A percentile compares a stretch with the other conserved stretches of the same genome.
phyloP scores from a whole-genome alignment of 2,329 filamentous ascomycete species.

The Exophiala sp. region DNA sequence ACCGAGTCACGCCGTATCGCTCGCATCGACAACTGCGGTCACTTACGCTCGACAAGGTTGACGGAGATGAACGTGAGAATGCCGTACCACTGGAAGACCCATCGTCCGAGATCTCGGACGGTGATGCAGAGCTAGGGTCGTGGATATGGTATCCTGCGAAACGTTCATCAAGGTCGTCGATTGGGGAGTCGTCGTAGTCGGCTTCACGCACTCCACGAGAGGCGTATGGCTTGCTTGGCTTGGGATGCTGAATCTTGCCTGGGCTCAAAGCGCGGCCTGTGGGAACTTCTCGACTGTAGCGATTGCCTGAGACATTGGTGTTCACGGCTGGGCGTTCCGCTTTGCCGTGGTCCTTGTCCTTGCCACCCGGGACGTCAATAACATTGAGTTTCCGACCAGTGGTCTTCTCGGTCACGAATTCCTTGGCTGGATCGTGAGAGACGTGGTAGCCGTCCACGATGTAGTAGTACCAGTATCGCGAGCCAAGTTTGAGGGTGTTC shows the following conservation, averaged over 20 bases:
- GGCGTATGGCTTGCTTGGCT: conserved; percentile 82
- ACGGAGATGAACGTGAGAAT: conserved; percentile 54
- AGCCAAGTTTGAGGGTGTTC: conserved; percentile 73
- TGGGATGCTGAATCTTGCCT: conserved; percentile 86
- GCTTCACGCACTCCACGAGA: conserved; percentile 81
- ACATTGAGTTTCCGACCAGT: conserved; percentile 97
- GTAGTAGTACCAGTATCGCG: conserved; percentile 99
- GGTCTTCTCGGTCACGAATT: conserved; percentile 89
- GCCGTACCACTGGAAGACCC: conserved; percentile 46
- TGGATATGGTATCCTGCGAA: conserved; percentile 70
- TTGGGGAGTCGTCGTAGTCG: conserved; percentile 65
- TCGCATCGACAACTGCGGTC: conserved; percentile 79
- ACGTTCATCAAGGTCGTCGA: conserved; percentile 74
- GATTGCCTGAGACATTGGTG: conserved; percentile 47
- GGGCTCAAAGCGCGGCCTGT: conserved; percentile 86
- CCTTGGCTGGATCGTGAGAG: conserved; percentile 88
- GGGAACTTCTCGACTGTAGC: conserved; percentile 62
- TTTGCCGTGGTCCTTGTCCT: conserved; percentile 30
- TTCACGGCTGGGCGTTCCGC: conserved; percentile 40
- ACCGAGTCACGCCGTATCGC: conserved; percentile 92
- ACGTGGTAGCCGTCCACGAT: conserved; percentile 99
- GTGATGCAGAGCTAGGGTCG: conserved; percentile 69
- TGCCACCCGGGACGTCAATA: conserved; percentile 73
- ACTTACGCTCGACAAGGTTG: conserved; percentile 63
- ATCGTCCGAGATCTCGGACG: conserved; percentile 60